phyloP scores from a whole-genome alignment of 441 rosid species.

The Brassica hybrid region DNA sequence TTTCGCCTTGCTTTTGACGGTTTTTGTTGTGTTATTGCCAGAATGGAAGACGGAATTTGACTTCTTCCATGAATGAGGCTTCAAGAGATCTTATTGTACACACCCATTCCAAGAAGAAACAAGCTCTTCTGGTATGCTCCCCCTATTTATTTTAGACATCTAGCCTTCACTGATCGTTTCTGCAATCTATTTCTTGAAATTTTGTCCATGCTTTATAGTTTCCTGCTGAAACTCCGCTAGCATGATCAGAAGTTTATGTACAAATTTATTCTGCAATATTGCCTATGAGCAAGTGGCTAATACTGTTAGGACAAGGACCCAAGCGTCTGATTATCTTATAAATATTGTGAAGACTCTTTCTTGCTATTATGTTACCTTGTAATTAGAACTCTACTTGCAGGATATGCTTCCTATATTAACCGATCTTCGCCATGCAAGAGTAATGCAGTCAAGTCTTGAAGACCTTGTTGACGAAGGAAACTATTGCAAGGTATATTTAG shows the following conservation, averaged over 20 bases:
- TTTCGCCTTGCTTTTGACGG: not conserved
- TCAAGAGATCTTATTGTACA: too few species aligned
- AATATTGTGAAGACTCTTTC: not conserved
- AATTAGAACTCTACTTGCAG: slow-evolving; percentile 54
- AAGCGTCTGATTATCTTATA: not conserved
- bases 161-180: slow-evolving; percentile 9
- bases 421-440: slow-evolving; percentile 79
- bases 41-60: slow-evolving; percentile 97
- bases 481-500: slow-evolving; percentile 75
- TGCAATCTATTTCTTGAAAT: not conserved
- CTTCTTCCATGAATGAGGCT: slow-evolving; percentile 91
- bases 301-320: not conserved
- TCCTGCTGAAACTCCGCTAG: slow-evolving; percentile 12
- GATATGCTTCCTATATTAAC: slow-evolving; percentile 81
- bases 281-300: not conserved
- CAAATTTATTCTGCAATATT: slow-evolving; percentile 18
- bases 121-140: too few species aligned
- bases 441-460: slow-evolving; percentile 85
- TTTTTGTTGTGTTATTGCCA: slow-evolving; percentile 47
- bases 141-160: slow-evolving; percentile 26
- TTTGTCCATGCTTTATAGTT: slow-evolving; percentile 10
- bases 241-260: slow-evolving; percentile 5
- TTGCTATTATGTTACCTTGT: slow-evolving; percentile 12
- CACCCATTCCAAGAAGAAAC: too few species aligned
- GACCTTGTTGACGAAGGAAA: slow-evolving; percentile 89